Percentiles rank a stretch among this genome's conserved stretches.
Evolutionary conservation across 371 early-diverging fungal genomes (phyloP).

Genomic region (Mortierella sp.): DNA sequence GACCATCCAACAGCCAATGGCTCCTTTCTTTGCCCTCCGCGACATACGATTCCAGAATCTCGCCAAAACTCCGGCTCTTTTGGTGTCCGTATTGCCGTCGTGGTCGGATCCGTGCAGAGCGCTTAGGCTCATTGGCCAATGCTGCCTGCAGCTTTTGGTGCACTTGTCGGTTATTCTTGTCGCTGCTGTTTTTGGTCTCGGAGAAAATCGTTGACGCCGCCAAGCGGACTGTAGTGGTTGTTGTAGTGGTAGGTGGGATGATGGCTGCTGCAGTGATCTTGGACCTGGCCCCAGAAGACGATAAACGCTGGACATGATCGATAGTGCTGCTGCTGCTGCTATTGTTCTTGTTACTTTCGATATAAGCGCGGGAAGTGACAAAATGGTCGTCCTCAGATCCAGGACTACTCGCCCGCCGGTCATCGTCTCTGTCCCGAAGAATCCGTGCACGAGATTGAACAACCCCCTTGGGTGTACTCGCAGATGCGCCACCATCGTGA

Average conservation of each 20-base stretch:
- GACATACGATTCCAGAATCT: constrained; percentile 19
- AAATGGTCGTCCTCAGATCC: constrained; percentile 40
- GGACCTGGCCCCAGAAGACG: not conserved
- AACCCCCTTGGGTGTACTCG: not conserved
- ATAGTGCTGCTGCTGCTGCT: not conserved
- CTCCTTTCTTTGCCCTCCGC: constrained; percentile 27
- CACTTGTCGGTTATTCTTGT: not conserved
- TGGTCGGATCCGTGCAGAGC: not conserved
- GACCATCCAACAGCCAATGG: constrained; percentile 16
- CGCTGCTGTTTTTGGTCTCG: not conserved
- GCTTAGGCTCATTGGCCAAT: not conserved
- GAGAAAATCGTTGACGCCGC: not conserved
- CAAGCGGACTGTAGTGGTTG: not conserved
- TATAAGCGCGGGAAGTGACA: constrained; percentile 39
- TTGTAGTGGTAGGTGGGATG: not conserved
- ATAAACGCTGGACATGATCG: not conserved
- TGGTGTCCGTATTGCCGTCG: constrained; percentile 33
- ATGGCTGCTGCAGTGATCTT: not conserved
- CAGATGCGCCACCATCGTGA: not conserved
- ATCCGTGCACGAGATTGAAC: not conserved
- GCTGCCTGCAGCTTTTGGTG: not conserved
- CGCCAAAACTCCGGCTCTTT: constrained; percentile 43
- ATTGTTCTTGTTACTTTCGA: not conserved
- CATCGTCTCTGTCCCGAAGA: constrained; percentile 2
- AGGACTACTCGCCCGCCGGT: constrained; percentile 10